Evolutionary conservation across 768 basidiomycete species (phyloP).

Genomic region (Symmetrospora coprosmae): DNA sequence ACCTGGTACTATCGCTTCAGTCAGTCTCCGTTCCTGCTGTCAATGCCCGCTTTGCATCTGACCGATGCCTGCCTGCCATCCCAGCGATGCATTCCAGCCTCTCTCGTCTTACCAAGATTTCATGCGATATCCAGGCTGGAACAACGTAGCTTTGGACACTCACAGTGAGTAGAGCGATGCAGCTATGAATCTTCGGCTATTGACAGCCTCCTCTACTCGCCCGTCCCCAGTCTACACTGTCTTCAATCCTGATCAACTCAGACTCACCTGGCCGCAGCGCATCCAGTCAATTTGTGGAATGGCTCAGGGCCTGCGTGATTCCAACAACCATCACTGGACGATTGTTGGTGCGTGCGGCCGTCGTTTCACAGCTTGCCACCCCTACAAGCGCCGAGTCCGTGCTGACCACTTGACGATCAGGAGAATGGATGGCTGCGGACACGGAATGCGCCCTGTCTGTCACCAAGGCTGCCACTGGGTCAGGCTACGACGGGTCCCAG

Average conservation of each 20-base stretch:
- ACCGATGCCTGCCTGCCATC: no score
- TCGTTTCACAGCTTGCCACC: no score
- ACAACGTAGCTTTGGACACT: slow-evolving; percentile 15
- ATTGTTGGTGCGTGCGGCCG: no score
- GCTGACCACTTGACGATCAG: no score
- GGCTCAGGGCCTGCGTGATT: neutral
- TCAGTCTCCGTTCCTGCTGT: no score
- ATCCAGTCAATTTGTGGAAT: neutral
- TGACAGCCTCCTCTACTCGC: neutral
- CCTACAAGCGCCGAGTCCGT: no score
- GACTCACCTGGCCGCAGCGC: neutral
- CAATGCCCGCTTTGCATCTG: no score
- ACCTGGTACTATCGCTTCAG: no score
- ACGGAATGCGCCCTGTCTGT: slow-evolving; percentile 34
- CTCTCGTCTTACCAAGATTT: neutral
- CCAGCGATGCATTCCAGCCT: slow-evolving; percentile 9
- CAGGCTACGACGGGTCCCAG: slow-evolving; percentile 37
- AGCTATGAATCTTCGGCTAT: neutral
- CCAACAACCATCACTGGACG: slow-evolving; percentile 5
- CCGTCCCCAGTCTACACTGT: slow-evolving; percentile 17
- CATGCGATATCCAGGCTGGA: slow-evolving; percentile 9
- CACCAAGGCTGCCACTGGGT: neutral
- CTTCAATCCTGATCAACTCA: neutral
- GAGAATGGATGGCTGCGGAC: slow-evolving; percentile 36
- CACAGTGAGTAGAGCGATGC: neutral